Conservation (phyloP, 1,284 basidiomycete genomes). For the Leccinum angustisporum region DNA sequence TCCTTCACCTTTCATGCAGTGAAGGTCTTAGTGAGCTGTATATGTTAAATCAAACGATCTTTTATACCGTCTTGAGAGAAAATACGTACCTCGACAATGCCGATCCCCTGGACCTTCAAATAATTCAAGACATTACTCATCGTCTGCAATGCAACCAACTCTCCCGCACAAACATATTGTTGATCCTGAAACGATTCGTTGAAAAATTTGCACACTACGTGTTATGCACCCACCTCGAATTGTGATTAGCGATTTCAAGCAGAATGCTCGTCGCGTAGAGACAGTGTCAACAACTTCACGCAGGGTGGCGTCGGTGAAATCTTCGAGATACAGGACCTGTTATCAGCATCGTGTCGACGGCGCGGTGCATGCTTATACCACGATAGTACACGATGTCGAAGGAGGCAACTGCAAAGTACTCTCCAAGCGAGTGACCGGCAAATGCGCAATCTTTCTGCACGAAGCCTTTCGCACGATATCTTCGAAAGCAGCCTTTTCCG, state of each 20-base stretch:
- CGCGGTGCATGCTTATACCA: no score
- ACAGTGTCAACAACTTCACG: constrained; percentile 95
- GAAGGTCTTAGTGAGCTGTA: constrained; percentile 80
- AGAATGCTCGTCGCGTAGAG: constrained; percentile 75
- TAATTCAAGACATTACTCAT: constrained; percentile 97
- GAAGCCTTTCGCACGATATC: constrained; percentile 96
- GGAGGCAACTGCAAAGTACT: no score
- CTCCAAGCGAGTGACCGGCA: no score
- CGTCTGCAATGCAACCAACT: constrained; percentile 89
- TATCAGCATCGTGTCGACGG: no score
- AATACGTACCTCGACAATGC: constrained; percentile 79
- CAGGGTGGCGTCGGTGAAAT: constrained; percentile 90
- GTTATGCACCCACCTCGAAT: constrained; percentile 72
- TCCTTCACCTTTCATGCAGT: constrained; percentile 88
- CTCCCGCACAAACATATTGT: constrained; percentile 98
- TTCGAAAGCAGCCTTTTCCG: constrained; percentile 96
- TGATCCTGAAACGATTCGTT: constrained; percentile 57
- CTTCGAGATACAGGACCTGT: constrained; percentile 72
- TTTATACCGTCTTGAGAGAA: background rate
- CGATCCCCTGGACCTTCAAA: constrained; percentile 95
- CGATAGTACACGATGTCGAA: no score
- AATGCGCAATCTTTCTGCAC: constrained; percentile 67
- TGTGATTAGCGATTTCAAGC: constrained; percentile 96
- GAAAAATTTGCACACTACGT: background rate
- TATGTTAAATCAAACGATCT: constrained; percentile 5